These are phyloP conservation scores for Yarrowia deformans DNA, from an alignment of 805 yeast genomes.

Conservation along the genomic window DNA sequence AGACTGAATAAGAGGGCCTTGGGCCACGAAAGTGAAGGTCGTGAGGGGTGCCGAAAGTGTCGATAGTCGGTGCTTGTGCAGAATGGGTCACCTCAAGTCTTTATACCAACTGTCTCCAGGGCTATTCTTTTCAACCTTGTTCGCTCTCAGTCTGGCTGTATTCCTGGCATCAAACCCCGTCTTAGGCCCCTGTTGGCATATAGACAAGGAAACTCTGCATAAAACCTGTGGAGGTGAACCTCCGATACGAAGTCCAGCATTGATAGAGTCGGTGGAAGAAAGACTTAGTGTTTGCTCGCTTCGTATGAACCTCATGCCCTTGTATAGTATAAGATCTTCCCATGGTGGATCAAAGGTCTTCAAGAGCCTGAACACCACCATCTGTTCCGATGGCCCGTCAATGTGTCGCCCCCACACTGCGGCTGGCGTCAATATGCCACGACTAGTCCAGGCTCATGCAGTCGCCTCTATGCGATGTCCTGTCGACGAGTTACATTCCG, in stretches of 20 bases:
- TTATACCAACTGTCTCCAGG: neutral
- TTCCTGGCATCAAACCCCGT: slow-evolving; percentile 16
- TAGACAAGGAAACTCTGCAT: slow-evolving; percentile 12
- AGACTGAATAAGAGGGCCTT: neutral
- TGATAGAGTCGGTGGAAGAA: neutral
- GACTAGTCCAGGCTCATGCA: neutral
- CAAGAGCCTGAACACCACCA: too few relatives aligned
- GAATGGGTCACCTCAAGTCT: neutral
- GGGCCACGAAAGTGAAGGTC: slow-evolving; percentile 4
- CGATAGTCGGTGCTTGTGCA: slow-evolving; percentile 5
- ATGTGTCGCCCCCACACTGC: neutral
- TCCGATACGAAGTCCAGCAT: neutral
- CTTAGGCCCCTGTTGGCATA: slow-evolving; percentile 5
- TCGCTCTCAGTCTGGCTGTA: neutral
- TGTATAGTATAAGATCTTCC: too few relatives aligned
- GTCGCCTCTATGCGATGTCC: slow-evolving; percentile 3
- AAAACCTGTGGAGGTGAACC: neutral
- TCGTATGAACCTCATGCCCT: too few relatives aligned
- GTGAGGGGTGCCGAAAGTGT: neutral
- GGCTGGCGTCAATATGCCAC: neutral
- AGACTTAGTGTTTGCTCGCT: neutral
- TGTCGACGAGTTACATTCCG: slow-evolving; percentile 3
- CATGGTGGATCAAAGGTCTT: neutral
- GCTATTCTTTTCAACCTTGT: slow-evolving; percentile 16
- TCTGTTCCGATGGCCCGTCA: too few relatives aligned